Evolutionary conservation across 1,139 yeast species (phyloP).

Genomic region (Candida tropicalis): DNA sequence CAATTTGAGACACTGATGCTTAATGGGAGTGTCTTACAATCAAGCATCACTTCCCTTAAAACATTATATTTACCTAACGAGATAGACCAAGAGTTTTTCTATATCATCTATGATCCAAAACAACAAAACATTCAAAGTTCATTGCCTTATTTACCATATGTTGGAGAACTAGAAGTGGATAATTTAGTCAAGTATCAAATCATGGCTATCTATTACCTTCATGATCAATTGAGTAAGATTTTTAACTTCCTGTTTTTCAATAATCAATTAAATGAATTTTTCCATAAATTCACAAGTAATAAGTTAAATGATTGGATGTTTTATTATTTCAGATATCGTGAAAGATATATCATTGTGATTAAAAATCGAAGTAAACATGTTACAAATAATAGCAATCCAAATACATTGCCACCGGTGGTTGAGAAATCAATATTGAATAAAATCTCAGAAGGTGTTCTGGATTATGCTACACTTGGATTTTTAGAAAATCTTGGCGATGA

Average conservation of each 20-base stretch:
- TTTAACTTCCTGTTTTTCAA: conserved; percentile 31
- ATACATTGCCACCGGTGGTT: background rate
- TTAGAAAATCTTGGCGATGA: conserved; percentile 49
- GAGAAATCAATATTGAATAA: conserved; percentile 18
- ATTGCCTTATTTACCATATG: conserved; percentile 39
- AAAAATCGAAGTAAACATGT: conserved; percentile 35
- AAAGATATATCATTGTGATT: conserved; percentile 37
- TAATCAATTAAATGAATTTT: conserved; percentile 34
- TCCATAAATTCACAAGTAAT: conserved; percentile 46
- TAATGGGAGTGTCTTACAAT: conserved; percentile 23
- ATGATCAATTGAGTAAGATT: conserved; percentile 40
- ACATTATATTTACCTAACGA: conserved; percentile 25
- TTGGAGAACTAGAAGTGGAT: background rate
- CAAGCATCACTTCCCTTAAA: conserved; percentile 35
- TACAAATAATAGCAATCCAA: conserved; percentile 6
- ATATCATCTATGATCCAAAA: conserved; percentile 33
- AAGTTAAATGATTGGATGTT: conserved; percentile 41
- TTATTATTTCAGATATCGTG: conserved; percentile 37
- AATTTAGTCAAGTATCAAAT: conserved; percentile 17
- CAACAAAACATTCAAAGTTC: conserved; percentile 37
- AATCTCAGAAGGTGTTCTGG: conserved; percentile 27
- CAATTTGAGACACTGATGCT: conserved; percentile 22
- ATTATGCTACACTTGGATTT: conserved; percentile 38
- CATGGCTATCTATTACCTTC: conserved; percentile 41
- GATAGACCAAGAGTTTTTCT: conserved; percentile 41